Percentiles rank a stretch among this genome's conserved stretches.
Evolutionary conservation across 2,329 filamentous ascomycete species (phyloP).

Genomic region (Colletotrichum sp.): DNA sequence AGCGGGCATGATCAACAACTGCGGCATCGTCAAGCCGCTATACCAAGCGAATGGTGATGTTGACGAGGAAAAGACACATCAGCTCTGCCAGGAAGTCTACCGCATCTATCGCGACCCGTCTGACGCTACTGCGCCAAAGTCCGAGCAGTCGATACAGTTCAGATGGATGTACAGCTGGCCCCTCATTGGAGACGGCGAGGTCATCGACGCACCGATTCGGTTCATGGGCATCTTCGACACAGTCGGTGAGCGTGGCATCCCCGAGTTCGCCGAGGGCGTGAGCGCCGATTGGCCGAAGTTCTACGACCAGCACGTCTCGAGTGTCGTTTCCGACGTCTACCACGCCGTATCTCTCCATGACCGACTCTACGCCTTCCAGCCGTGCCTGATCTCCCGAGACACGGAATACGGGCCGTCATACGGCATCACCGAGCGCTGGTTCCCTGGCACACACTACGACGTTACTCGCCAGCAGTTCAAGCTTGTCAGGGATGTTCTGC

Average conservation of each 20-base stretch:
- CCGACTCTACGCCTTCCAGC: constrained; percentile 23
- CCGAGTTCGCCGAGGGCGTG: constrained; percentile 23
- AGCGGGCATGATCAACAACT: constrained; percentile 33
- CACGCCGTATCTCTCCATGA: constrained; percentile 27
- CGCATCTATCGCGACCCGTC: constrained; percentile 25
- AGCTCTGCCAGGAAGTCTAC: constrained; percentile 25
- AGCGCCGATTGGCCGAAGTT: constrained; percentile 29
- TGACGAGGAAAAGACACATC: constrained; percentile 6
- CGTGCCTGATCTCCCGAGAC: constrained; percentile 20
- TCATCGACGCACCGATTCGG: constrained; percentile 18
- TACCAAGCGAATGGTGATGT: not conserved
- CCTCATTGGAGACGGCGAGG: constrained; percentile 10
- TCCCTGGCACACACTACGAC: constrained; percentile 29
- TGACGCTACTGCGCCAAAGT: constrained; percentile 20
- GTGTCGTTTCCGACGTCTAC: constrained; percentile 27
- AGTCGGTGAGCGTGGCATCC: constrained; percentile 25
- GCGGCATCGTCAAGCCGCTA: constrained; percentile 26
- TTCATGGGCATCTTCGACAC: constrained; percentile 29
- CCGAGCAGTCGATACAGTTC: constrained; percentile 19
- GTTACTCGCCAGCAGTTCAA: constrained; percentile 25
- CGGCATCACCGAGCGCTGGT: constrained; percentile 24
- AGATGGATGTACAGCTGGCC: constrained; percentile 19
- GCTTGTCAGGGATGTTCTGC: constrained; percentile 14
- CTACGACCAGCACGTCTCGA: constrained; percentile 28
- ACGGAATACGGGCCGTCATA: constrained; percentile 14